Evolutionary conservation across 2,329 filamentous ascomycete genomes (phyloP).

Genomic region (Periconia sp.): DNA sequence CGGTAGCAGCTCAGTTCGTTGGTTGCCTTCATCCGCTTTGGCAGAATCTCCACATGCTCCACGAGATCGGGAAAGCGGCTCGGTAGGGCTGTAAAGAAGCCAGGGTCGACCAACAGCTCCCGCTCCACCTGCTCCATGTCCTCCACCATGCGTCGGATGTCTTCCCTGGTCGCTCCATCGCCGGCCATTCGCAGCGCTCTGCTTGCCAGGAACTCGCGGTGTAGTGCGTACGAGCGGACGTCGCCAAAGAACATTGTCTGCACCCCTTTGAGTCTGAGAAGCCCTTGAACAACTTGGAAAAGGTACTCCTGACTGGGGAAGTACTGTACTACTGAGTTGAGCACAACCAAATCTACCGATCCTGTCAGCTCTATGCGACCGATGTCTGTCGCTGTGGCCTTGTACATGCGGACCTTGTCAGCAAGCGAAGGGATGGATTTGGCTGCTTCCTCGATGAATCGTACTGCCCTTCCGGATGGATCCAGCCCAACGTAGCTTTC

Average conservation of each 20-base stretch:
- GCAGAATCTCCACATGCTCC: conserved; percentile 9
- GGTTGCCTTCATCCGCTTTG: conserved; percentile 10
- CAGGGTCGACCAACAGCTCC: conserved; percentile 10
- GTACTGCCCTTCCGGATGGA: conserved; percentile 3
- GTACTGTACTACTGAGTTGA: conserved; percentile 13
- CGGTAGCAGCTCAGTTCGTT: conserved; percentile 14
- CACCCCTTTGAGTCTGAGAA: background rate
- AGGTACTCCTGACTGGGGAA: conserved; percentile 15
- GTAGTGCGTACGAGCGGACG: conserved; percentile 6
- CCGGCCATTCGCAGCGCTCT: conserved; percentile 3
- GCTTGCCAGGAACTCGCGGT: conserved; percentile 4
- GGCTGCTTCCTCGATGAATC: conserved; percentile 3
- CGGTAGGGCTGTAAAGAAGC: conserved; percentile 4
- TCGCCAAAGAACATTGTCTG: conserved; percentile 8
- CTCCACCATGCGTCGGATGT: conserved; percentile 1
- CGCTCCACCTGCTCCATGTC: conserved; percentile 4
- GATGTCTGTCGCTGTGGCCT: conserved; percentile 1
- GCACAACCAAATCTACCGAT: background rate
- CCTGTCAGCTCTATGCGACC: background rate
- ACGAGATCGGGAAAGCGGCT: background rate
- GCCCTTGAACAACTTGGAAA: background rate
- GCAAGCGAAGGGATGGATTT: conserved; percentile 4
- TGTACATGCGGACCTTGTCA: conserved; percentile 3
- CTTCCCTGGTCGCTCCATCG: background rate
- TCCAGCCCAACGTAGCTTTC: conserved; percentile 7